A percentile compares a stretch with the other conserved stretches of the same genome.
phyloP scores from a whole-genome alignment of 108 stramenopile species.

The Nitzschia sp. region DNA sequence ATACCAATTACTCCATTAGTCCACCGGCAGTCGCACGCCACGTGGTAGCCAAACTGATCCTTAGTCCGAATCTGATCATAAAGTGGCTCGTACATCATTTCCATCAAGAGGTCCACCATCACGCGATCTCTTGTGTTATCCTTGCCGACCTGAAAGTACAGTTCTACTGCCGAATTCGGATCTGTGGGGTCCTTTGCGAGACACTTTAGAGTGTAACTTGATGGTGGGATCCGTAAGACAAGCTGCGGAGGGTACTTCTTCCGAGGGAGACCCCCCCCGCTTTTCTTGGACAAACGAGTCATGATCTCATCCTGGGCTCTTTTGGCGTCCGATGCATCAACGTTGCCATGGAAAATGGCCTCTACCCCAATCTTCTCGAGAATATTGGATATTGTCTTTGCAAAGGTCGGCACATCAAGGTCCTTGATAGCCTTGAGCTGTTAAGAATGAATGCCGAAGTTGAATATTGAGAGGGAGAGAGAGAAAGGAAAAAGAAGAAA shows the following conservation, averaged over 20 bases:
- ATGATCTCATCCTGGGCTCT: slow-evolving; percentile 44
- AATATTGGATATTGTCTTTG: slow-evolving; percentile 41
- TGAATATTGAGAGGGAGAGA: background rate
- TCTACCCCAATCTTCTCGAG: slow-evolving; percentile 59
- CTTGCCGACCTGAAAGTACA: slow-evolving; percentile 82
- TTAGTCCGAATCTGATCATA: slow-evolving; percentile 78
- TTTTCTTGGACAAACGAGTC: slow-evolving; percentile 24
- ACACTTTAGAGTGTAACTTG: slow-evolving; percentile 7
- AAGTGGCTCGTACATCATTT: slow-evolving; percentile 80
- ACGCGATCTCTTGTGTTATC: slow-evolving; percentile 65
- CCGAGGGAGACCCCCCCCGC: slow-evolving; percentile 48
- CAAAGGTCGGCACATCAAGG: slow-evolving; percentile 47
- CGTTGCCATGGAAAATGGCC: slow-evolving; percentile 75
- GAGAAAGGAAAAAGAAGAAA: background rate
- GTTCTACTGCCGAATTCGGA: slow-evolving; percentile 78
- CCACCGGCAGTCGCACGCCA: slow-evolving; percentile 58
- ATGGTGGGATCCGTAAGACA: slow-evolving; percentile 46
- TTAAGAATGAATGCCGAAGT: background rate
- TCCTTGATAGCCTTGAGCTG: slow-evolving; percentile 50
- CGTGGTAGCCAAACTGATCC: slow-evolving; percentile 60
- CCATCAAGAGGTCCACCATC: slow-evolving; percentile 67
- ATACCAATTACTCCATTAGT: slow-evolving; percentile 76
- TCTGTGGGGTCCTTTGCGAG: slow-evolving; percentile 61
- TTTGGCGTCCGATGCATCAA: slow-evolving; percentile 48
- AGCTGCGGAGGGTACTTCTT: slow-evolving; percentile 61